These are phyloP conservation scores for Fusarium gaditjirri DNA, from an alignment of 2,329 filamentous ascomycete species.

Conservation along the genomic window DNA sequence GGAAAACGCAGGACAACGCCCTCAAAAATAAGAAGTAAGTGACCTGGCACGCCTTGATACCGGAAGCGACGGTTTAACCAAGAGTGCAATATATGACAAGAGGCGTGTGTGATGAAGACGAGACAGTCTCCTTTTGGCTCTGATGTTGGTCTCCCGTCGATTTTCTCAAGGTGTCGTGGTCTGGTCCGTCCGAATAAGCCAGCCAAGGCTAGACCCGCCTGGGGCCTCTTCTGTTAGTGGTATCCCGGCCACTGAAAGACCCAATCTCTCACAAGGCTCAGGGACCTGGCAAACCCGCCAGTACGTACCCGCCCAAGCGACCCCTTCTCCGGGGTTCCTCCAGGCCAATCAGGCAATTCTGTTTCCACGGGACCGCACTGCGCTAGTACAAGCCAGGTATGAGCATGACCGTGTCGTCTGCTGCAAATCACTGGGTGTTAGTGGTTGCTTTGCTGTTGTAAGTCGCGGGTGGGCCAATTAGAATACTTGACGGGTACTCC, in stretches of 20 bases:
- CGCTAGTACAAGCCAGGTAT: constrained; percentile 38
- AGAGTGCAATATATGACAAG: constrained; percentile 33
- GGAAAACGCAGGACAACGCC: constrained; percentile 20
- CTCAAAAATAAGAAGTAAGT: constrained; percentile 9
- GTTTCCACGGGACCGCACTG: constrained; percentile 6
- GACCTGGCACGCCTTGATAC: background rate
- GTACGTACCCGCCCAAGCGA: constrained; percentile 41
- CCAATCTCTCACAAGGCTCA: constrained; percentile 27
- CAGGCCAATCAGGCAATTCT: constrained; percentile 41
- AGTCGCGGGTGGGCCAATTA: constrained; percentile 22
- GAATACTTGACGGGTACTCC: constrained; percentile 30
- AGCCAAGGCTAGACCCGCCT: constrained; percentile 36
- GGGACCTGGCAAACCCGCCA: constrained; percentile 9
- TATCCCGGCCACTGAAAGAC: constrained; percentile 33
- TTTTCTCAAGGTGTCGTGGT: constrained; percentile 55
- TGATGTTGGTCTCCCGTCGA: constrained; percentile 49
- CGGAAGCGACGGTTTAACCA: constrained; percentile 6
- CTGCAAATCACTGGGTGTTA: constrained; percentile 38
- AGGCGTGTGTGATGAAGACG: constrained; percentile 40
- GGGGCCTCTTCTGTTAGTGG: constrained; percentile 35
- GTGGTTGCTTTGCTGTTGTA: constrained; percentile 33
- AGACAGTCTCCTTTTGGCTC: constrained; percentile 48
- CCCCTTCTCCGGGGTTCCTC: constrained; percentile 48
- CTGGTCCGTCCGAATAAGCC: constrained; percentile 52
- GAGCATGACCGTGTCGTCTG: constrained; percentile 38